Base-by-base conservation (phyloP, 1,284 basidiomycete genomes). In the Microbotryum scabiosae region DNA sequence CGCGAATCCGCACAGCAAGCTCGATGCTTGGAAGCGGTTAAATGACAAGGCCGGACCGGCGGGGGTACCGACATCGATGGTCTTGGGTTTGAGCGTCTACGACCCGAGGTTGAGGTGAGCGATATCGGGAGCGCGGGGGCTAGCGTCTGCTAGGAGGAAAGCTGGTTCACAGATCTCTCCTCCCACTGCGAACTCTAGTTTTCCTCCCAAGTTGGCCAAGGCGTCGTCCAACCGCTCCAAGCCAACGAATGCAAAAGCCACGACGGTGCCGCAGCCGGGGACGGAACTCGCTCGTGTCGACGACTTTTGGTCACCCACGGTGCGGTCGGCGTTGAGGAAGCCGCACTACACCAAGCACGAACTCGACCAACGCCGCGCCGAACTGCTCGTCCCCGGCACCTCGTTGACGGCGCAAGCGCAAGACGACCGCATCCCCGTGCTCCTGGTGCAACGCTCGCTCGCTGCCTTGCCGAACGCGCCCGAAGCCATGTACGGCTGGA, bases 291-390 rank as follows among this genome's bases (percentile, higher is more conserved):
- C 90, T 1, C 75, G 76, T 41, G 83, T 82, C 62, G 78, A 81
- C 2, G 78, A 20, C 1, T 68, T 94, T 7, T 94, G 90, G 90
- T 80, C 87, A 47, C 79, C 81, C 21, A 67, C 75, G 5, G 70
- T 77, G 5, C 80, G 88, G 25, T 75, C 78, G 28, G 69, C 70
- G 8, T 73, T 89, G 4, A 76, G 78, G 45, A 83, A 79, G 61
- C 90, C 88, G 0, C 79, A 77, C 28, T 91, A 81, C 76, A 86
- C 82, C 72, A 94, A 94, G 76, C 83, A 83, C 63, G 86, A 92
- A 63, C 75, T 96, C 4, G 90, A 96, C 67, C 78, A 81, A n/a
- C 79, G 91, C 36, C 81, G 87, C 14, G 79, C 84, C 8, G 81
- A 86, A 76, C 82, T 84, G 64, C 77, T 84, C 7, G 76, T 90